Percentiles rank a stretch among this genome's conserved stretches.
Conservation (phyloP, 192 early-diverging fungal genomes). For the Entrophospora sp. region DNA sequence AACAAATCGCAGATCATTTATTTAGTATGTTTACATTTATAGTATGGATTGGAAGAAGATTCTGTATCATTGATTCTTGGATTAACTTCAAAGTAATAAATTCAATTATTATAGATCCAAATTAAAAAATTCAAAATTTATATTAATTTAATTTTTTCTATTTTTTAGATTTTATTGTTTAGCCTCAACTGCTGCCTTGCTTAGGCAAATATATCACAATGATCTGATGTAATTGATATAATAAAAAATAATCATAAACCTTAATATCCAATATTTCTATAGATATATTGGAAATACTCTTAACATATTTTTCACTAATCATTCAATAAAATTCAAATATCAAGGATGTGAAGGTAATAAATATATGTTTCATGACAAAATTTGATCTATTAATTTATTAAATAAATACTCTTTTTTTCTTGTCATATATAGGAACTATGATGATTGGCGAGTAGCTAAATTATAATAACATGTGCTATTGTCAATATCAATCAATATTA, state of each 20-base stretch:
- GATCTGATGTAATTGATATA: background rate
- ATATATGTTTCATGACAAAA: background rate
- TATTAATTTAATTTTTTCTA: background rate
- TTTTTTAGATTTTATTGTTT: slow-evolving; percentile 42
- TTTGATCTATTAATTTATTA: background rate
- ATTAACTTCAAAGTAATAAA: slow-evolving; percentile 36
- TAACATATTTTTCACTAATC: slow-evolving; percentile 39
- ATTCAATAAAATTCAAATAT: slow-evolving; percentile 50
- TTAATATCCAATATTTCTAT: background rate
- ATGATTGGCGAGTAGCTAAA: no score
- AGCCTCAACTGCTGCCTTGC: slow-evolving; percentile 41
- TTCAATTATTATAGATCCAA: no score
- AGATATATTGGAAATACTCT: slow-evolving; percentile 43
- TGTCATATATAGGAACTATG: slow-evolving; percentile 27
- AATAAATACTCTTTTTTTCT: no score
- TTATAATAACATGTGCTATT: no score
- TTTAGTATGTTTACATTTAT: slow-evolving; percentile 5
- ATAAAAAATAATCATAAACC: background rate
- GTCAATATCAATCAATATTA: no score
- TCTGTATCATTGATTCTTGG: slow-evolving; percentile 31
- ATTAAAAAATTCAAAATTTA: no score
- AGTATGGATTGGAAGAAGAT: slow-evolving; percentile 44
- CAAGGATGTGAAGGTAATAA: slow-evolving; percentile 38
- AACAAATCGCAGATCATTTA: background rate
- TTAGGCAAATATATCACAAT: slow-evolving; percentile 28